Percentiles rank a stretch among this genome's conserved stretches.
Conservation (phyloP, 202 grass and related monocot species). For the Musa balbisiana region DNA sequence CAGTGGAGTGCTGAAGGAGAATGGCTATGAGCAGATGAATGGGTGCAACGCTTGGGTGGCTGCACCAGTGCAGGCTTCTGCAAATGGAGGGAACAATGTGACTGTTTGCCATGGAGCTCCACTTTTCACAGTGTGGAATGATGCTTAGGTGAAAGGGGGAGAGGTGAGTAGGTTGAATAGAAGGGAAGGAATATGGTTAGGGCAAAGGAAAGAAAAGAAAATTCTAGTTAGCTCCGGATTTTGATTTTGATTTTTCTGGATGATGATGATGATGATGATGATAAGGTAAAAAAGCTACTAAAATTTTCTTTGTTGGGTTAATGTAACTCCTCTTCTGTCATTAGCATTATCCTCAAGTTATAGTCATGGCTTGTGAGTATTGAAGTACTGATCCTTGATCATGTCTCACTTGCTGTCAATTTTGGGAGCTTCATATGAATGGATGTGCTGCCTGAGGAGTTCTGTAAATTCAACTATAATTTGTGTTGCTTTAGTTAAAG, state of each 20-base stretch:
- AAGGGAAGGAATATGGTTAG: background rate
- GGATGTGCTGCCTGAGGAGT: background rate
- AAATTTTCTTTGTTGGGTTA: background rate
- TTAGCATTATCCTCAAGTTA: background rate
- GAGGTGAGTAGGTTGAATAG: too few relatives aligned
- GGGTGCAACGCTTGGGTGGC: too few relatives aligned
- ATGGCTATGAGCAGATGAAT: too few relatives aligned
- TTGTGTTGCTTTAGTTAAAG: too few relatives aligned
- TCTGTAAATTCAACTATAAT: background rate
- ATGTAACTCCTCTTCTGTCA: background rate
- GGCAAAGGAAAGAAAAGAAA: background rate
- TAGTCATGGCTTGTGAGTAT: constrained; percentile 25
- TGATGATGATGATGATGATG: too few relatives aligned
- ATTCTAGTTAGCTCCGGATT: background rate
- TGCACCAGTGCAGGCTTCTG: background rate
- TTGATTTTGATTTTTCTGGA: constrained; percentile 2
- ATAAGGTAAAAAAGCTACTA: background rate
- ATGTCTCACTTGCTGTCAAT: constrained; percentile 23
- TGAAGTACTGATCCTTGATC: too few relatives aligned
- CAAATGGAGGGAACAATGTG: background rate
- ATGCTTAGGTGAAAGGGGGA: constrained; percentile 22
- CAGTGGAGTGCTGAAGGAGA: background rate
- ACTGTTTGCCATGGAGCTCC: constrained; percentile 9
- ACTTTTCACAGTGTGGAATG: constrained; percentile 19
- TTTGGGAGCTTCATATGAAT: constrained; percentile 20